phyloP scores from a whole-genome alignment of 208 protist genomes.

The Crithidia sp. region DNA sequence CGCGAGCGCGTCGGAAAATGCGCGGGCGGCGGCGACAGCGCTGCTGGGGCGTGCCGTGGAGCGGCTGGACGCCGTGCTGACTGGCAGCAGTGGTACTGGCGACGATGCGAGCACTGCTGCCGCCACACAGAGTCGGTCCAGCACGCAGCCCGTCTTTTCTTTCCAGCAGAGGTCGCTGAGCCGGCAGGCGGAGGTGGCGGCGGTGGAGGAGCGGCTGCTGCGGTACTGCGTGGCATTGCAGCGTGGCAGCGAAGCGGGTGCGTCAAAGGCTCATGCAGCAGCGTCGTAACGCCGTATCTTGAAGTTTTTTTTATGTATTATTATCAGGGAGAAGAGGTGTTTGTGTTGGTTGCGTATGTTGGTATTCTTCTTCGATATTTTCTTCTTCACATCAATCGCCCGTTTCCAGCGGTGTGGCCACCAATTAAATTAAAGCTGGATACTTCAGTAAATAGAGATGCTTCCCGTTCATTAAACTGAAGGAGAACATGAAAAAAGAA shows the following conservation, averaged over 20 bases:
- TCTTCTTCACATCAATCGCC: neutral
- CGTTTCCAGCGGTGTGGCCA: too few relatives aligned
- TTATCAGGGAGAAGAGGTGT: neutral
- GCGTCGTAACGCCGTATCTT: too few relatives aligned
- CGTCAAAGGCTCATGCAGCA: neutral
- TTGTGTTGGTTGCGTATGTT: neutral
- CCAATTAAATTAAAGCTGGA: too few relatives aligned
- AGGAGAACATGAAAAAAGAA: too few relatives aligned
- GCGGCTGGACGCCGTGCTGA: conserved; percentile 32
- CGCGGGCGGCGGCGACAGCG: conserved; percentile 30
- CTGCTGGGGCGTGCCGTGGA: conserved; percentile 44
- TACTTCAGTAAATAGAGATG: too few relatives aligned
- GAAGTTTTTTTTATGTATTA: neutral
- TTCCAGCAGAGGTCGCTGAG: conserved; percentile 51
- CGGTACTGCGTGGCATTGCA: conserved; percentile 58
- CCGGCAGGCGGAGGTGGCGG: conserved; percentile 19
- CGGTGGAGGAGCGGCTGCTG: conserved; percentile 42
- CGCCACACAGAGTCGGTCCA: neutral
- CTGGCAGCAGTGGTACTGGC: neutral
- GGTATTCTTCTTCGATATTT: neutral
- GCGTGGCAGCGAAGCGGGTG: neutral
- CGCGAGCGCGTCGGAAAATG: neutral
- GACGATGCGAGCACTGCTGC: neutral
- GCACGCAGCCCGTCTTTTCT: conserved; percentile 11
- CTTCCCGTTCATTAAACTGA: too few relatives aligned